Evolutionary conservation across 2,329 filamentous ascomycete genomes (phyloP), one percentile per base, ranked within the genome.

Genomic region (Mariannaea sp.): DNA sequence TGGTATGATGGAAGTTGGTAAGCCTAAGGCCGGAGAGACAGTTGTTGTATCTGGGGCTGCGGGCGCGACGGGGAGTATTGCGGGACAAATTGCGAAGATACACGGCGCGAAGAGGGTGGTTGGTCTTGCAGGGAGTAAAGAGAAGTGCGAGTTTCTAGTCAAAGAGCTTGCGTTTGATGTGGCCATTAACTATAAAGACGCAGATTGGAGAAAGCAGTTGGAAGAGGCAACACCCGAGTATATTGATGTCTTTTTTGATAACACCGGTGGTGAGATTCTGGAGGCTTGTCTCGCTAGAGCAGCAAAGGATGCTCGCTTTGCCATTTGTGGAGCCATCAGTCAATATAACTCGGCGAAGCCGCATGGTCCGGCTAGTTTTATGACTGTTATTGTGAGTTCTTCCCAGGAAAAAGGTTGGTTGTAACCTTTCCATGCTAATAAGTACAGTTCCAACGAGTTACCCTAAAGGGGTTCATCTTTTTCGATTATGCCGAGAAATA

Each of bases 41-140:
- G 22, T 93, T 1, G 87, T 92, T 7, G 86, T 93, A 0, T 88
- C 84, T 7, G 89, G 88, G 4, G 89, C 89, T 2, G 89, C 89
- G 0, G 89, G 89, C 4, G 89, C 89, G 0, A 92, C 89, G 0
- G 89, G 89, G 1, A 87, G 82, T 65, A 82, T 92, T 1, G 89
- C 84, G 0, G 88, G 87, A 0, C 89, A 93, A 73, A 89, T 92
- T 61, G 87, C 88, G 14, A 91, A 90, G 75, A 73, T 91, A 42
- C 83, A 85, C 70, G 89, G 86, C 7, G 73, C 73, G 7, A 73
- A 73, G 40, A 61, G 77, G 3, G 83, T 90, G 9, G 70, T 88
- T n/a, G 87, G 86, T 5, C 77, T 90, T 55, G 85, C 85, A 0
- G 87, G 87, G 0, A 80, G 78, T 45, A 78, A 83, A 33, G 82